A percentile compares a stretch with the other conserved stretches of the same genome.
These are phyloP conservation scores for Auriculariales sp. DNA, from an alignment of 768 basidiomycete species.

Conservation along the genomic window DNA sequence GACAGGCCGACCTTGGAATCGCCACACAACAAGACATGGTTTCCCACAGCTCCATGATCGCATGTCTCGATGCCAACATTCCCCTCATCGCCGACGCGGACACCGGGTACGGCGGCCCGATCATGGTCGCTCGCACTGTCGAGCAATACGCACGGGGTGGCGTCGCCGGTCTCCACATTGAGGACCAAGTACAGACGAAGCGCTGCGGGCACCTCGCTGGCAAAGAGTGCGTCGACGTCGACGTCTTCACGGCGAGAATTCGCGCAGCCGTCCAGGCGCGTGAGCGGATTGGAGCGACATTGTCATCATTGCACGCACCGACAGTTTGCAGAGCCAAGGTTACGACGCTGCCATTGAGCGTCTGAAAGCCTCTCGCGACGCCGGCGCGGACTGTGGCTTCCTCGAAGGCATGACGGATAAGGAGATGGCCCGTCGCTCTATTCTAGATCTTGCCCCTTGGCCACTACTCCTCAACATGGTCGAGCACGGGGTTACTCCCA, in stretches of 20 bases:
- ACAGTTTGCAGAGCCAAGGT: conserved; percentile 63
- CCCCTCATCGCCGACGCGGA: conserved; percentile 74
- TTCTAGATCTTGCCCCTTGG: conserved; percentile 54
- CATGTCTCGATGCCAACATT: conserved; percentile 42
- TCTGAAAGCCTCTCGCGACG: conserved; percentile 54
- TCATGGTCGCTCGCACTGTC: conserved; percentile 63
- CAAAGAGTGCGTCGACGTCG: conserved; percentile 68
- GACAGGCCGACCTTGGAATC: conserved; percentile 67
- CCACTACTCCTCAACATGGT: conserved; percentile 71
- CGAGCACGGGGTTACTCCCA: conserved; percentile 62
- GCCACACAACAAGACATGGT: conserved; percentile 65
- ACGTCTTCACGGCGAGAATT: conserved; percentile 60
- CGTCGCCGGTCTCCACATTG: conserved; percentile 63
- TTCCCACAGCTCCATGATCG: conserved; percentile 64
- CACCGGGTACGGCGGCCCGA: conserved; percentile 69
- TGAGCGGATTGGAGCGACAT: conserved; percentile 59
- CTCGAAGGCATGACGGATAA: conserved; percentile 65
- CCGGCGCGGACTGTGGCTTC: conserved; percentile 69
- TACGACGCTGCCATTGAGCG: conserved; percentile 63
- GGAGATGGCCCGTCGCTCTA: conserved; percentile 46
- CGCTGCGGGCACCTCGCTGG: conserved; percentile 69
- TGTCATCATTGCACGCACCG: conserved; percentile 31
- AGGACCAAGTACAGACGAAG: conserved; percentile 65
- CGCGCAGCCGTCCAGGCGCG: conserved; percentile 67
- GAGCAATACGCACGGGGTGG: conserved; percentile 55